Conservation (phyloP, 306 rosid species). For the Cucumis melo region DNA sequence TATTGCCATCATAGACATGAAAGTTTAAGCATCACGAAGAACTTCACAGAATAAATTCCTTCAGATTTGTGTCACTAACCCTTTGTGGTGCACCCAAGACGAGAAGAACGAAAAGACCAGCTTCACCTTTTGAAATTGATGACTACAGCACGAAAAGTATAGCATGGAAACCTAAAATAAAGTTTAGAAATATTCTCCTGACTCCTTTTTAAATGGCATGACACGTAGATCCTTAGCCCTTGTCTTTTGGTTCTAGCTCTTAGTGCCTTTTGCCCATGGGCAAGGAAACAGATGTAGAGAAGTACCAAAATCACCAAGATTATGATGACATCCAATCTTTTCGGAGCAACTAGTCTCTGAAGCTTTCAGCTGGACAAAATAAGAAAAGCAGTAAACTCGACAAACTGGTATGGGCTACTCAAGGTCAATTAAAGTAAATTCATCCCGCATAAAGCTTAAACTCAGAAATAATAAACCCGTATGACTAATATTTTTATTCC, state of each 20-base stretch:
- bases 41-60: neutral
- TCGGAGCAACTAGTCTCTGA: neutral
- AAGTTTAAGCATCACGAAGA: neutral
- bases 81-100: constrained; percentile 62
- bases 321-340: neutral
- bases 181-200: neutral
- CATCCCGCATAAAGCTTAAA: neutral
- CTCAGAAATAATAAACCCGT: neutral
- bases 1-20: neutral
- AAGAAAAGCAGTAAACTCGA: neutral
- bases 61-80: constrained; percentile 26
- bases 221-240: neutral
- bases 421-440: neutral
- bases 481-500: neutral
- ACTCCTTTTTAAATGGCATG: neutral
- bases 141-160: constrained; percentile 31
- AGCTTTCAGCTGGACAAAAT: neutral
- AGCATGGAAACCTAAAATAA: neutral
- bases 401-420: neutral
- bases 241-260: no score
- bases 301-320: neutral
- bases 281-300: neutral
- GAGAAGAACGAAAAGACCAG: constrained; percentile 90
- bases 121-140: constrained; percentile 64
- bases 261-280: neutral